Percentiles rank a stretch among this genome's conserved stretches.
phyloP scores from a whole-genome alignment of 257 asterid genomes.

The Solanum peruvianum region DNA sequence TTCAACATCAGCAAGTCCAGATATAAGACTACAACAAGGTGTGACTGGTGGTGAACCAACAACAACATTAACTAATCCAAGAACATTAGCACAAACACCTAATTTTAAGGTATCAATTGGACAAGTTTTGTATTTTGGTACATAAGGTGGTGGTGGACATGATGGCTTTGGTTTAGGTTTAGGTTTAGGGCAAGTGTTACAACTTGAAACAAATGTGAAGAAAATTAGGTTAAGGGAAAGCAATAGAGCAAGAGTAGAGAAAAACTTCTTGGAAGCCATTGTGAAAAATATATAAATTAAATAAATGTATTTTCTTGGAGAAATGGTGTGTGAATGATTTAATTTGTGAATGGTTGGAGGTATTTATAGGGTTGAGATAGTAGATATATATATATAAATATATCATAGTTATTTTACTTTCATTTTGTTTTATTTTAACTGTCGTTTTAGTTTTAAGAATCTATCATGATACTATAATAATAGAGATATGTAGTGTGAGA shows the following conservation, averaged over 20 bases:
- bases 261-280: not conserved
- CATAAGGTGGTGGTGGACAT: not conserved
- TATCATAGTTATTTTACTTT: not conserved
- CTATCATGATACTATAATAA: too few species aligned
- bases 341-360: not conserved
- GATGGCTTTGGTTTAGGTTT: not conserved
- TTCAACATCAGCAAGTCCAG: not conserved
- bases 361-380: not conserved
- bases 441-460: too few species aligned
- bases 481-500: too few species aligned
- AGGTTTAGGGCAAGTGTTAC: constrained; percentile 1
- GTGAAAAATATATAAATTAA: not conserved
- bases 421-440: not conserved
- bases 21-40: constrained; percentile 6
- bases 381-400: not conserved
- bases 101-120: constrained; percentile 2
- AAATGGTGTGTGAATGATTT: not conserved
- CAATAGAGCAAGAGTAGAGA: not conserved
- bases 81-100: constrained; percentile 4
- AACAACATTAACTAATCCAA: not conserved
- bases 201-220: not conserved
- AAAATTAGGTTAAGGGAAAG: not conserved
- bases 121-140: not conserved
- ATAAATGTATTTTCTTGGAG: not conserved
- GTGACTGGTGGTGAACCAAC: constrained; percentile 1